A percentile compares a stretch with the other conserved stretches of the same genome.
Conservation (phyloP, 805 yeast species). For the Saccharomycopsis sp. region DNA sequence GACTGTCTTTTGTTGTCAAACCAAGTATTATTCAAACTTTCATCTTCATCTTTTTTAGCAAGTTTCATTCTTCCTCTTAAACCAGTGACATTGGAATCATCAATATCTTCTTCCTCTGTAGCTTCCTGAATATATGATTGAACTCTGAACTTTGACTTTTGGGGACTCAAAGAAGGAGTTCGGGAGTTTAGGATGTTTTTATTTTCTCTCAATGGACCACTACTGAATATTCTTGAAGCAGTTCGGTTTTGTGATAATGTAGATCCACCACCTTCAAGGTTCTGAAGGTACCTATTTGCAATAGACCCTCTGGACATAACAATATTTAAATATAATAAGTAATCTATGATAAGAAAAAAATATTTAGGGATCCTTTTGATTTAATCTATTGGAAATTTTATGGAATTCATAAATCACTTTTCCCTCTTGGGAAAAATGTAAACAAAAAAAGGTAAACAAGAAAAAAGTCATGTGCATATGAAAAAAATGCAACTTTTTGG, state of each 20-base stretch:
- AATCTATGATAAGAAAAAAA: too few species aligned
- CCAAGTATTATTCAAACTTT: constrained; percentile 10
- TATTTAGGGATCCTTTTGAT: too few species aligned
- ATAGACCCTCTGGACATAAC: constrained; percentile 3
- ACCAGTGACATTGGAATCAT: constrained; percentile 2
- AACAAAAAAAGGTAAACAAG: too few species aligned
- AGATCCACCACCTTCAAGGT: neutral
- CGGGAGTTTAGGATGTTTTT: constrained; percentile 4
- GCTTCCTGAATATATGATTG: neutral
- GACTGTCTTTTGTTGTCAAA: constrained; percentile 14
- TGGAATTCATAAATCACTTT: too few species aligned
- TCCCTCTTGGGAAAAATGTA: too few species aligned
- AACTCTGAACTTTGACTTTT: neutral
- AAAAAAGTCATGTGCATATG: too few species aligned
- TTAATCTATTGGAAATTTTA: too few species aligned
- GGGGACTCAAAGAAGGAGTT: neutral
- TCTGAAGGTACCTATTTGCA: constrained; percentile 9
- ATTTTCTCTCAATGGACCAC: constrained; percentile 8
- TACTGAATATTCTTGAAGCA: too few species aligned
- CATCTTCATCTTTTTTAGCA: constrained; percentile 7
- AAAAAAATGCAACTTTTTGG: too few species aligned
- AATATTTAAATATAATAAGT: too few species aligned
- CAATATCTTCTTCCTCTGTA: neutral
- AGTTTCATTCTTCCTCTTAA: constrained; percentile 13
- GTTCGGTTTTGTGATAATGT: neutral